Conservation (phyloP, 495 filamentous ascomycete genomes). For the Tuber microsphaerosporum region DNA sequence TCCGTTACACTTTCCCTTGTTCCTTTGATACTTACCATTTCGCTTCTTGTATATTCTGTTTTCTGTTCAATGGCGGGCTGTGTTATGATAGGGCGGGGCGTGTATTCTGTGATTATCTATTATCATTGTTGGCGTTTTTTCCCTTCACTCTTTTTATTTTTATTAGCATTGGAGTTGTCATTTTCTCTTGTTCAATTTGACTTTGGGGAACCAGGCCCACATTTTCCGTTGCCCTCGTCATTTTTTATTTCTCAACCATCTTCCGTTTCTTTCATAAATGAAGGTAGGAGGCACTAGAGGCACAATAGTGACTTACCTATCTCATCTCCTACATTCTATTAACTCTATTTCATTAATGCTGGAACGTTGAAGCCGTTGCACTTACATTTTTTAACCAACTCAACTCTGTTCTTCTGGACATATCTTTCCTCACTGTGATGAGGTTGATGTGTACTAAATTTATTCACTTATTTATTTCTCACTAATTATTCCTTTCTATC, state of each 20-base stretch:
- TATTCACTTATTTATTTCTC: not conserved
- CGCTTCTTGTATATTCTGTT: conserved; percentile 2
- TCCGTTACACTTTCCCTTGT: not conserved
- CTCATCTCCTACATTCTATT: not conserved
- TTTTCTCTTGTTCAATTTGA: not conserved
- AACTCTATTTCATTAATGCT: not conserved
- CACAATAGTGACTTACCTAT: not conserved
- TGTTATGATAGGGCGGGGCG: not conserved
- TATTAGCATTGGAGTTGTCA: not conserved
- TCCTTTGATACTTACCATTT: conserved; percentile 5
- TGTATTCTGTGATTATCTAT: not conserved
- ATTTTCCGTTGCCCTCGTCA: not conserved
- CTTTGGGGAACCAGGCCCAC: not conserved
- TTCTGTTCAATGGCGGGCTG: not conserved
- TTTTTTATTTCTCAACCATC: not conserved
- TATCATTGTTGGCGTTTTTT: conserved; percentile 4
- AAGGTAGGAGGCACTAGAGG: not conserved
- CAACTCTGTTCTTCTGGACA: not conserved
- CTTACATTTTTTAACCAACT: not conserved
- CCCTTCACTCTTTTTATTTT: not conserved
- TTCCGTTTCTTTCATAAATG: not conserved
- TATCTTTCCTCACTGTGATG: not conserved
- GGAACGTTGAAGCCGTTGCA: not conserved
- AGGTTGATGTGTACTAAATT: not conserved
- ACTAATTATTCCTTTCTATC: not conserved